Evolutionary conservation across 2,329 filamentous ascomycete genomes (phyloP).

Genomic region (Nigrograna mackinnonii): DNA sequence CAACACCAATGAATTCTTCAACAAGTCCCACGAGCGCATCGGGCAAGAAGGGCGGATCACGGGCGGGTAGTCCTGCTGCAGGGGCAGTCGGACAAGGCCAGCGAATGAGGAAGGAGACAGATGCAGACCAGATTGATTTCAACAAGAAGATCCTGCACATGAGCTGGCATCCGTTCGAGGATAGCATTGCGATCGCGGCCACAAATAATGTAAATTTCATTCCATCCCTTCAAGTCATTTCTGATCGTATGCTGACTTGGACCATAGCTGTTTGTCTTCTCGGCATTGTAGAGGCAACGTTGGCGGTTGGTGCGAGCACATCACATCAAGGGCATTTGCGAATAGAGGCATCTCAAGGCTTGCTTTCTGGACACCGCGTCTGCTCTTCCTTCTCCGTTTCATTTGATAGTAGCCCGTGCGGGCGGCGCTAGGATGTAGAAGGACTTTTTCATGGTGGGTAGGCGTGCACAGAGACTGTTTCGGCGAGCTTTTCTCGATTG

Average conservation of each 20-base stretch:
- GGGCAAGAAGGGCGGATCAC: slow-evolving; percentile 84
- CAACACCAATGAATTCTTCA: slow-evolving; percentile 89
- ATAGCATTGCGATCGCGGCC: slow-evolving; percentile 98
- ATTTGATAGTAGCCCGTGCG: slow-evolving; percentile 25
- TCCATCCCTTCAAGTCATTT: background rate
- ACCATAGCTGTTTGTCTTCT: slow-evolving; percentile 59
- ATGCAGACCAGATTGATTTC: slow-evolving; percentile 99
- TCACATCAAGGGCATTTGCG: slow-evolving; percentile 26
- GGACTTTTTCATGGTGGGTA: slow-evolving; percentile 22
- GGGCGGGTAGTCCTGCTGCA: slow-evolving; percentile 84
- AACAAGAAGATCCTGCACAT: slow-evolving; percentile 99
- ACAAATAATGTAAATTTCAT: slow-evolving; percentile 89
- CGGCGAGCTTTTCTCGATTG: slow-evolving; percentile 13
- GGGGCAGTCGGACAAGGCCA: slow-evolving; percentile 75
- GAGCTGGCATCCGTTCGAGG: slow-evolving; percentile 99
- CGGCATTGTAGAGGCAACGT: slow-evolving; percentile 49
- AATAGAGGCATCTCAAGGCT: slow-evolving; percentile 30
- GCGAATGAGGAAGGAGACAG: slow-evolving; percentile 98
- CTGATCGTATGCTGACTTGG: slow-evolving; percentile 12
- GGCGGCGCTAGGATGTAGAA: slow-evolving; percentile 37
- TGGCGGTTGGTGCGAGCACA: slow-evolving; percentile 22
- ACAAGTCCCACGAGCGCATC: slow-evolving; percentile 73
- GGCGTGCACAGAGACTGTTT: slow-evolving; percentile 24
- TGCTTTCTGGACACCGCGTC: slow-evolving; percentile 29
- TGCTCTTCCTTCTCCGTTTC: slow-evolving; percentile 28